Percentiles rank a stretch among this genome's conserved stretches.
These are phyloP conservation scores for Saksenaea vasiformis DNA, from an alignment of 371 early-diverging fungal genomes.

Conservation along the genomic window DNA sequence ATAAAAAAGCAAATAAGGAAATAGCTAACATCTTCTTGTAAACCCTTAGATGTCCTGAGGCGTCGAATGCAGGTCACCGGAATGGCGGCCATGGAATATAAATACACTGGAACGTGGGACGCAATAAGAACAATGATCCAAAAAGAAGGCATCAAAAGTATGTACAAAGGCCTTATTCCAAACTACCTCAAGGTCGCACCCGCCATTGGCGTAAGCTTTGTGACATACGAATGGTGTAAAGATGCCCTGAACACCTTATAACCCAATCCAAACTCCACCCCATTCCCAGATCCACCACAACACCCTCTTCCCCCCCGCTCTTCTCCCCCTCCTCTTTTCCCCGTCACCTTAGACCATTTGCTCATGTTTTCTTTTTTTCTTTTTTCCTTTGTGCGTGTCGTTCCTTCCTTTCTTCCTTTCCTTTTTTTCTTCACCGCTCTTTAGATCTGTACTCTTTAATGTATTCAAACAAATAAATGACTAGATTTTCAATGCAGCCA, in stretches of 20 bases:
- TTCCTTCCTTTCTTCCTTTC: neutral
- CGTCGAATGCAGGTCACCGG: slow-evolving; percentile 89
- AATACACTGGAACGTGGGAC: slow-evolving; percentile 79
- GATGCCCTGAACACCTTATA: slow-evolving; percentile 48
- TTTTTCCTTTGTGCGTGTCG: no score
- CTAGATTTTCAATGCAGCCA: slow-evolving; percentile 43
- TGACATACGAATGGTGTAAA: slow-evolving; percentile 79
- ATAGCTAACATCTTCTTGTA: neutral
- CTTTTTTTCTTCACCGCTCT: neutral
- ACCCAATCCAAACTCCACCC: neutral
- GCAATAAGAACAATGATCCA: slow-evolving; percentile 67
- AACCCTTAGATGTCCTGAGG: slow-evolving; percentile 70
- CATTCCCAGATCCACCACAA: neutral
- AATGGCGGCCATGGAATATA: slow-evolving; percentile 70
- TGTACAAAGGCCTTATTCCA: slow-evolving; percentile 72
- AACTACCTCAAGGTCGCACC: slow-evolving; percentile 88
- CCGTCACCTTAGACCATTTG: neutral
- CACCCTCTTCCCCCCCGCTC: neutral
- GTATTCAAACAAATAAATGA: slow-evolving; percentile 5
- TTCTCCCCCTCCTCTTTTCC: neutral
- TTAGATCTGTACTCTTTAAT: slow-evolving; percentile 7
- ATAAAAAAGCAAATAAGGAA: neutral
- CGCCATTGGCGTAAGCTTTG: slow-evolving; percentile 86
- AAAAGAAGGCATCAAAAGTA: slow-evolving; percentile 65
- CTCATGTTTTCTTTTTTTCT: slow-evolving; percentile 2